Evolutionary conservation across 169 alveolate genomes (phyloP), one percentile per base, ranked within the genome.

Genomic region (Plasmodium sp.): DNA sequence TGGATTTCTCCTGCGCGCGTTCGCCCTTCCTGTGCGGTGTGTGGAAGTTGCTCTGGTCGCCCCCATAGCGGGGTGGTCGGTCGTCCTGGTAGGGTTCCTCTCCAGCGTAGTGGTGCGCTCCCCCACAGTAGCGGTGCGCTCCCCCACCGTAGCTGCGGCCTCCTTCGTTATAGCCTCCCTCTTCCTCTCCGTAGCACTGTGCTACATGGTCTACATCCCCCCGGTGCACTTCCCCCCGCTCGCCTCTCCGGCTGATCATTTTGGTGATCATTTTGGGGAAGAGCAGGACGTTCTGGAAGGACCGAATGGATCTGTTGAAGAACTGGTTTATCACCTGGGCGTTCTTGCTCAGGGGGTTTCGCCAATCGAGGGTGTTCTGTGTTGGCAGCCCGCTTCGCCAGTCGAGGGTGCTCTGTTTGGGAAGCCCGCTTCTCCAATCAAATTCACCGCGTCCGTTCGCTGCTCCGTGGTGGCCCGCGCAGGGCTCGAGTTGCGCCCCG

Each of bases 241-340:
- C 74, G 2, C 74, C 5, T 48, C 81, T 45, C 2, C 14, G 56
- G 31, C 48, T 77, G 34, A 62, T 45, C 39, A 86, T 75, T 58
- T 43, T 86, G 22, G 54, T 31, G 33, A 86, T 14, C 39, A 86
- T 6, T 33, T 54, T 48, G 7, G 93, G 93, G 45, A 86, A 22
- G 2, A 86, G 77, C 6, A 86, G 62, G n/a, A 86, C n/a, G 43
- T 86, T 86, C 45, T 86, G 93, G 34, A 86, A 86, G 16, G 93
- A 86, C n/a, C 22, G 56, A 9, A 86, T 86, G 6, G 93, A 86
- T 45, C 79, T 36, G 12, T 86, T 86, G 43, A 86, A 86, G 33
- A 67, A 86, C 2, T 48, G 36, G 67, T 71, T 75, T 54, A 74
- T 77, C 31, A 77, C 77, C 31, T 77, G 77, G 1, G 16, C 54